Percentiles rank a stretch among this genome's conserved stretches.
These are phyloP conservation scores for Phytopythium montanum DNA, from an alignment of 352 stramenopile genomes.

Conservation along the genomic window DNA sequence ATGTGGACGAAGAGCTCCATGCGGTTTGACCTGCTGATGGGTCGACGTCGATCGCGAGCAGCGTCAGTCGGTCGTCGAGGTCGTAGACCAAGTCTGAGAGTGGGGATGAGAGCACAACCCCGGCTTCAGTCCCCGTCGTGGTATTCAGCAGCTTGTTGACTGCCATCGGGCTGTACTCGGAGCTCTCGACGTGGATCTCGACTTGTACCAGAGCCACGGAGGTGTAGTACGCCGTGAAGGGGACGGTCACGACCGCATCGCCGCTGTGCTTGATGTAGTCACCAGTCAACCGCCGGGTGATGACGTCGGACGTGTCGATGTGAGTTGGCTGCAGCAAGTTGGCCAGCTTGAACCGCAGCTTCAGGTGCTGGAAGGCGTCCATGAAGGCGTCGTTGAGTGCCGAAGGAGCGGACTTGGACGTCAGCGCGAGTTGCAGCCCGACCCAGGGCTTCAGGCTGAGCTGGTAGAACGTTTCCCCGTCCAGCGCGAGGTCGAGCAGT, in stretches of 20 bases:
- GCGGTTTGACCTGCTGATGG: conserved; percentile 1
- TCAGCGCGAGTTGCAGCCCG: conserved; percentile 16
- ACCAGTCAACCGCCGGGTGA: conserved; percentile 7
- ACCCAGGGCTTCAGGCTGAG: conserved; percentile 25
- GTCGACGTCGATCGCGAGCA: conserved; percentile 16
- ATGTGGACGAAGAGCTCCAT: conserved; percentile 4
- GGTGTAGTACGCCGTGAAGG: conserved; percentile 8
- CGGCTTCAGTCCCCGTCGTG: not conserved
- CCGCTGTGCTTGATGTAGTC: not conserved
- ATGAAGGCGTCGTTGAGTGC: conserved; percentile 12
- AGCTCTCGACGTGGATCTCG: conserved; percentile 15
- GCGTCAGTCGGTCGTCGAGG: conserved; percentile 10
- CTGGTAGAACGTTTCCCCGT: conserved; percentile 19
- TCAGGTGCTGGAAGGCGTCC: conserved; percentile 8
- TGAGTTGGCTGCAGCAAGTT: conserved; percentile 5
- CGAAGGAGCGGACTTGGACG: conserved; percentile 6
- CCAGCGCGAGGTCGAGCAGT: conserved; percentile 17
- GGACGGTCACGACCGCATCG: conserved; percentile 1
- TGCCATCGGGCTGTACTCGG: conserved; percentile 3
- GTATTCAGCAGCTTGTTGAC: conserved; percentile 7
- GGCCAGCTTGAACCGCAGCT: conserved; percentile 12
- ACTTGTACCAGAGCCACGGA: conserved; percentile 12
- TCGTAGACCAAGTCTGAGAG: conserved; percentile 9
- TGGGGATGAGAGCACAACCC: not conserved
- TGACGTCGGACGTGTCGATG: conserved; percentile 13